Base-by-base conservation (phyloP, 2,329 filamentous ascomycete genomes). In the Moelleriella libera region DNA sequence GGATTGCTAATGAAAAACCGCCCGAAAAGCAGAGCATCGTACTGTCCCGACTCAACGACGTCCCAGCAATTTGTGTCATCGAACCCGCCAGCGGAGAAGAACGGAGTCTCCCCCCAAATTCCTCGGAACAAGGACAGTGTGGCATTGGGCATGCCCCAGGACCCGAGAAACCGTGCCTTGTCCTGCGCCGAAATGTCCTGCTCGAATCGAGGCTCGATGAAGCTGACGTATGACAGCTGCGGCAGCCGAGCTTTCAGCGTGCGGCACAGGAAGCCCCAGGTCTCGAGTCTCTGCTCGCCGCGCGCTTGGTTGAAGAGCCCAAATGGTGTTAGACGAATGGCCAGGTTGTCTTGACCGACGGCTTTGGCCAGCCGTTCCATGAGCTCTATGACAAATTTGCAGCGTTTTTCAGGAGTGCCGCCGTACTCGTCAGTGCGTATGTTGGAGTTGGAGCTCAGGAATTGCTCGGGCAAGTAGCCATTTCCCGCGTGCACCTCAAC, bases 31-130 rank as follows among this genome's bases (percentile, higher is more conserved):
- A 76, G 52, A 7, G 59, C 71, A 51, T 75, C 71, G 47, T 71
- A 72, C 30, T 58, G 64, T 3, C 65, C 66, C 2, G 76, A 54
- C 41, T 62, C 60, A 1, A 61, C 2, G 1, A 72, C 66, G 2
- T 68, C 70, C 63, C 67, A 72, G 0, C 64, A 66, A 51, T 75
- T 78, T 39, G 62, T 63, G 41, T 75, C 65, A 46, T 72, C 63
- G 59, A 70, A 80, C 0, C 75, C 75, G 5, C 75, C 75, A 0
- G 71, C 74, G 1, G 74, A 70, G 51, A 80, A 68, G 59, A 79
- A 75, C 0, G 74, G 74, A 0, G 74, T 73, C 5, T 63, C 58
- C 2, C 67, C 68, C 46, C 76, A 71, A 49, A 78, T 77, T 9
- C 65, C 52, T 21, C 72, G 68, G 54, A 77, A 75, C 3, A 61